These are phyloP conservation scores for Cytospora paraplurivora DNA, from an alignment of 2,329 filamentous ascomycete species.

Conservation along the genomic window DNA sequence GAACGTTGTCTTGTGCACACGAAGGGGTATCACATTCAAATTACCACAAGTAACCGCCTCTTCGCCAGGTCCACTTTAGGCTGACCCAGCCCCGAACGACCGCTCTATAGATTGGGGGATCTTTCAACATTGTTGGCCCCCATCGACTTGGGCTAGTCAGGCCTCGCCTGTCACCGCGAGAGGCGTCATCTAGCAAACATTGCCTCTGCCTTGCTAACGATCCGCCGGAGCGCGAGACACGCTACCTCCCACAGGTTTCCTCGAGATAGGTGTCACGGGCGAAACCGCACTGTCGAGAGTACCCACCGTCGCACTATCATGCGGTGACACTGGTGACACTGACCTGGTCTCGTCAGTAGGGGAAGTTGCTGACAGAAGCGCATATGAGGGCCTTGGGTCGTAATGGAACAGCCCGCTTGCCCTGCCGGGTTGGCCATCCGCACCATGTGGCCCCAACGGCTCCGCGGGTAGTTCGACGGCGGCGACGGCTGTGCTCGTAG, in stretches of 20 bases:
- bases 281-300: slow-evolving; percentile 9
- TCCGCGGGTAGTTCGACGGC: slow-evolving; percentile 16
- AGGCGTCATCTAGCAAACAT: neutral
- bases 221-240: neutral
- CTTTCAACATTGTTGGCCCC: neutral
- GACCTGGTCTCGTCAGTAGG: neutral
- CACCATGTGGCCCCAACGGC: slow-evolving; percentile 8
- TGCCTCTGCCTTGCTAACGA: neutral
- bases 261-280: slow-evolving; percentile 11
- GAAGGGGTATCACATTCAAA: slow-evolving; percentile 4
- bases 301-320: neutral
- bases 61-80: slow-evolving; percentile 5
- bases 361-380: slow-evolving; percentile 12
- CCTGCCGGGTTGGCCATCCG: neutral
- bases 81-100: slow-evolving; percentile 4
- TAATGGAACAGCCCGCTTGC: slow-evolving; percentile 15
- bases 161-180: neutral
- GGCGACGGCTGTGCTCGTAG: slow-evolving; percentile 2
- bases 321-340: slow-evolving; percentile 10
- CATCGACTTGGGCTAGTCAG: slow-evolving; percentile 5
- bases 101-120: slow-evolving; percentile 12
- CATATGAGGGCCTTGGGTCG: slow-evolving; percentile 10
- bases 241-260: slow-evolving; percentile 12
- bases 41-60: neutral
- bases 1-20: neutral